Evolutionary conservation across 306 rosid species (phyloP).

Genomic region (Inga leiocalycina): DNA sequence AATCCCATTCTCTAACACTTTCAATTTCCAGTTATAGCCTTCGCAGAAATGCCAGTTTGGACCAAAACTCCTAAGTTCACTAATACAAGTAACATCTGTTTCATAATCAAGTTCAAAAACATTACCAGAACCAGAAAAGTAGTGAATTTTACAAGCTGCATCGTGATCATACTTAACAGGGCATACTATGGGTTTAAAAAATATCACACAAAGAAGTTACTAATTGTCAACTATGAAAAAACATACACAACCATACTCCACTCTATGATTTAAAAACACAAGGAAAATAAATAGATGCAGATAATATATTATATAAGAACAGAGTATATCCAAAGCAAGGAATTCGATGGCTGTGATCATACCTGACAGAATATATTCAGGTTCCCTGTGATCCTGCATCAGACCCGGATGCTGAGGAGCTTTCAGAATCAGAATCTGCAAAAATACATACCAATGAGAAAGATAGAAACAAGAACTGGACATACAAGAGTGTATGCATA

Average conservation of each 20-base stretch:
- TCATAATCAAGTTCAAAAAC: too few relatives aligned
- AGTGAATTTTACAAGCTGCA: too few relatives aligned
- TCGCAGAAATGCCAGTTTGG: too few relatives aligned
- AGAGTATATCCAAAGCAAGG: slow-evolving; percentile 19
- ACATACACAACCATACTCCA: background rate
- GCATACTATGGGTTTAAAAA: background rate
- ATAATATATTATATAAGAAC: background rate
- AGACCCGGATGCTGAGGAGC: slow-evolving; percentile 79
- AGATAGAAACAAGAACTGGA: slow-evolving; percentile 29
- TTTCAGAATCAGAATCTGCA: slow-evolving; percentile 78
- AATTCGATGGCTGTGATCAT: background rate
- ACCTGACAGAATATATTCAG: slow-evolving; percentile 51
- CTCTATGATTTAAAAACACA: background rate
- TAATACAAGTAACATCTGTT: too few relatives aligned
- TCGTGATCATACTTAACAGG: background rate
- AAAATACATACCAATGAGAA: slow-evolving; percentile 27
- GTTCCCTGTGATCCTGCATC: slow-evolving; percentile 60
- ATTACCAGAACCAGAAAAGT: too few relatives aligned
- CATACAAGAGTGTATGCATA: background rate
- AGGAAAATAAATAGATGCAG: slow-evolving; percentile 5
- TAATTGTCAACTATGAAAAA: background rate
- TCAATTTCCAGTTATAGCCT: too few relatives aligned
- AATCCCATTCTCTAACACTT: too few relatives aligned
- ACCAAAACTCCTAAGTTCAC: too few relatives aligned
- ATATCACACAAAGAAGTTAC: background rate